A percentile compares a stretch with the other conserved stretches of the same genome.
Evolutionary conservation across 129 eudicot genomes (phyloP).

Genomic region (Arctium minus): DNA sequence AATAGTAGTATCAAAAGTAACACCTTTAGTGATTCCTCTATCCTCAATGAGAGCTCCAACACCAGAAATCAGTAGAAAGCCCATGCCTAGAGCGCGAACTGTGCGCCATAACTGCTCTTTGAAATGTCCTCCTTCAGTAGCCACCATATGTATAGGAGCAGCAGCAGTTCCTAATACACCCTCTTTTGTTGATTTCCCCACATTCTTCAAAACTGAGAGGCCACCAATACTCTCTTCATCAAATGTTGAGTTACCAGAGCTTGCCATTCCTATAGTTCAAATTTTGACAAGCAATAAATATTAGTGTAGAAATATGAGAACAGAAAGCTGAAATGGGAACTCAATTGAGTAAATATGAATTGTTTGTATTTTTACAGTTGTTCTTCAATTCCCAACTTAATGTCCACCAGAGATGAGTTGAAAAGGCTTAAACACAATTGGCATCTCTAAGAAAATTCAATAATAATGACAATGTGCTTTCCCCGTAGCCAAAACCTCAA

Average conservation of each 20-base stretch:
- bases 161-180: conserved; percentile 84
- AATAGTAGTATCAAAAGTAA: neutral
- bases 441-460: neutral
- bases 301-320: neutral
- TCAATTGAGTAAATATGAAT: neutral
- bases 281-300: neutral
- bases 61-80: conserved; percentile 83
- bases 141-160: conserved; percentile 96
- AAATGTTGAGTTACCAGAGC: conserved; percentile 27
- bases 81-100: conserved; percentile 71
- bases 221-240: conserved; percentile 64
- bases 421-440: neutral
- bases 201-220: conserved; percentile 68
- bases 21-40: conserved; percentile 96
- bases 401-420: neutral
- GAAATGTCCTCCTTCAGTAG: conserved; percentile 78
- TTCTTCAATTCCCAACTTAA: neutral
- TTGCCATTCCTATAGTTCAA: conserved; percentile 45
- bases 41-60: conserved; percentile 87
- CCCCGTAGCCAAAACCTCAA: neutral
- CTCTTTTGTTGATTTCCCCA: conserved; percentile 70
- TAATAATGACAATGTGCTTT: neutral
- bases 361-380: neutral
- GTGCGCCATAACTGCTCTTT: conserved; percentile 95
- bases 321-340: neutral